Base-by-base conservation (phyloP, 495 filamentous ascomycete genomes). In the Pseudomonodictys pantanalensis region DNA sequence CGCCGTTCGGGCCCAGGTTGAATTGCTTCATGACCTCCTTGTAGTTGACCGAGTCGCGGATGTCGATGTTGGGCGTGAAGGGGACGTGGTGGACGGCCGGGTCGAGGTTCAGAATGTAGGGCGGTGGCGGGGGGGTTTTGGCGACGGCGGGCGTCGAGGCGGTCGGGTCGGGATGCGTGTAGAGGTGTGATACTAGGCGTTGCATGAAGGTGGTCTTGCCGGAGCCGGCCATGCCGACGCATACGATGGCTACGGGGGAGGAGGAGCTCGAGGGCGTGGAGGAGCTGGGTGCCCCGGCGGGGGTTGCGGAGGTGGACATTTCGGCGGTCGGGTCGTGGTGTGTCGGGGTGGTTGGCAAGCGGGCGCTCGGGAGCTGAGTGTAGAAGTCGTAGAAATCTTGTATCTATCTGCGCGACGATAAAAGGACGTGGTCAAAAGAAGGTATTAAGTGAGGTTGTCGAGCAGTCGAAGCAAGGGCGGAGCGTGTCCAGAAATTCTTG, bases 171-270 rank as follows among this genome's bases (percentile, higher is more conserved):
- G 56, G 50, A 38, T 60, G 78, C 10, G 81, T 78, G 68, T 97
- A 90, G 3, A 97, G 84, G 67, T 98, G 79, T 1, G 92, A 85
- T 70, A 95, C 95, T 68, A 97, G 92, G 66, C 93, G 83, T 68
- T 97, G 93, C 91, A 97, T 96, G 72, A 98, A 97, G 0, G 93
- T 97, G 2, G 92, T 97, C 77, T 98, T 98, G 66, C 93, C 95
- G 3, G 91, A 95, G 60, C 92, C 91, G 64, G 93, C 93, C 93
- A 98, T 97, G 78, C 93, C 93, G 11, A 98, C 83, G 75, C 92
- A 97, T 65, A 98, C 90, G 62, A 98, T 85, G 56, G 88, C 87
- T 17, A 87, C 83, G 29, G 86, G 83, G 50, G 75, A 10, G 11
- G 56, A 20, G 12, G 48, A 29, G 7, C 44, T 23, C 7, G 25